phyloP scores from a whole-genome alignment of 345 rosid genomes.

The Hibiscus trionum region DNA sequence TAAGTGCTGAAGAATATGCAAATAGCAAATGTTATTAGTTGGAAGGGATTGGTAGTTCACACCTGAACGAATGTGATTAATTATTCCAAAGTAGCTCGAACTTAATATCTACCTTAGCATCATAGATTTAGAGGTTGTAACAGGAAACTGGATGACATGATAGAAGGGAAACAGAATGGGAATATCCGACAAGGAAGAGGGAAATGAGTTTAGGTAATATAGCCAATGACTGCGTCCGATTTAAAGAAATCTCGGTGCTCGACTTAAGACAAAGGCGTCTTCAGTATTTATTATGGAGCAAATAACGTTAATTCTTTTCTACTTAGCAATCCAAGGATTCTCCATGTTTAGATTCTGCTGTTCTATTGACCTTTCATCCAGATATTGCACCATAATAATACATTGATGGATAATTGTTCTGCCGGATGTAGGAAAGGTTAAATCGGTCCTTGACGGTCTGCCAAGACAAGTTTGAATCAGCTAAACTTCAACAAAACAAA shows the following conservation, averaged over 20 bases:
- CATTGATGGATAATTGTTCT: background rate
- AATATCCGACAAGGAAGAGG: background rate
- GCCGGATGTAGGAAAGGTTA: conserved; percentile 59
- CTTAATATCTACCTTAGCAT: background rate
- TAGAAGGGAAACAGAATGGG: background rate
- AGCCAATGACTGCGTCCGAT: background rate
- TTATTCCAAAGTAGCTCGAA: background rate
- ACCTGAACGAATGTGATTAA: background rate
- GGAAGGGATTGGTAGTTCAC: background rate
- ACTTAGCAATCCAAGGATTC: background rate
- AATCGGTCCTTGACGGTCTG: conserved; percentile 82
- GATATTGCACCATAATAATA: background rate
- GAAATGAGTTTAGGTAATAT: no score
- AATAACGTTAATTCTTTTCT: no score
- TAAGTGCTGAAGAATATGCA: background rate
- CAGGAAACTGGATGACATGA: background rate
- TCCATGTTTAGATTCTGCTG: background rate
- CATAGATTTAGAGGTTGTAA: background rate
- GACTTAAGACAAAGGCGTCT: no score
- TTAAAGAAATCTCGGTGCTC: no score
- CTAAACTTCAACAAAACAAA: conserved; percentile 55
- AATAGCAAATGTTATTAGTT: background rate
- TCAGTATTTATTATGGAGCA: no score
- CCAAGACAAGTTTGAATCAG: conserved; percentile 75
- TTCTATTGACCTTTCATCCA: background rate